Percentiles rank a stretch among this genome's conserved stretches.
These are phyloP conservation scores for Elsinoe necatrix DNA, from an alignment of 2,329 filamentous ascomycete species.

Conservation along the genomic window DNA sequence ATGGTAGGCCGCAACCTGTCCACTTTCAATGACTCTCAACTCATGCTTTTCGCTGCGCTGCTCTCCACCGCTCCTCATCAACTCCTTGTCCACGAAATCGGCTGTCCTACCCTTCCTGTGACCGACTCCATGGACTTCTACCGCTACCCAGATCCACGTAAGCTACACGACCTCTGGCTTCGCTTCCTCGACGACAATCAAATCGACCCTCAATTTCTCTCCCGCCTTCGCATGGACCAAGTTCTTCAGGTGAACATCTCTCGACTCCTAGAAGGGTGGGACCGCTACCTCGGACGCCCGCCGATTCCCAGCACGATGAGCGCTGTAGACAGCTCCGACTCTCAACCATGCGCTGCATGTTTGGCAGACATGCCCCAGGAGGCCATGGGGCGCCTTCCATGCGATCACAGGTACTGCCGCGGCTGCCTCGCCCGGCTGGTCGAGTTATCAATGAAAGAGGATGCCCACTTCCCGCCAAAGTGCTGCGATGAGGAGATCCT, in stretches of 20 bases:
- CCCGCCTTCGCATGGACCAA: not conserved
- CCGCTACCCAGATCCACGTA: not conserved
- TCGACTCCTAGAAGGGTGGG: not conserved
- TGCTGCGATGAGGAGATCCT: slow-evolving; percentile 37
- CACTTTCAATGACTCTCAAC: no score
- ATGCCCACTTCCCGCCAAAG: slow-evolving; percentile 45
- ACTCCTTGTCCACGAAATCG: no score
- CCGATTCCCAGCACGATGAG: no score
- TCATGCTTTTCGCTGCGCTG: no score
- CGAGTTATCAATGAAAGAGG: slow-evolving; percentile 35
- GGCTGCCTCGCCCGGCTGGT: slow-evolving; percentile 41
- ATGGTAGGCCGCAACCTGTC: no score
- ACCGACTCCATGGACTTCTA: not conserved
- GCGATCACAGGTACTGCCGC: slow-evolving; percentile 36
- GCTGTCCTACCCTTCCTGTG: not conserved
- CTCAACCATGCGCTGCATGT: not conserved
- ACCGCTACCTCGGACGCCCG: not conserved
- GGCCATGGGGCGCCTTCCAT: not conserved
- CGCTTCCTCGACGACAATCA: not conserved
- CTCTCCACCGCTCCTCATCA: no score
- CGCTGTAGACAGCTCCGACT: no score
- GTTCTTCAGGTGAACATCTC: not conserved
- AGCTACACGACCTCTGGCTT: not conserved
- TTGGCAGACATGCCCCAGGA: not conserved
- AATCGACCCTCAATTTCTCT: not conserved